Evolutionary conservation across 1,139 yeast species (phyloP).

Genomic region (Suhomyces chickasaworum): DNA sequence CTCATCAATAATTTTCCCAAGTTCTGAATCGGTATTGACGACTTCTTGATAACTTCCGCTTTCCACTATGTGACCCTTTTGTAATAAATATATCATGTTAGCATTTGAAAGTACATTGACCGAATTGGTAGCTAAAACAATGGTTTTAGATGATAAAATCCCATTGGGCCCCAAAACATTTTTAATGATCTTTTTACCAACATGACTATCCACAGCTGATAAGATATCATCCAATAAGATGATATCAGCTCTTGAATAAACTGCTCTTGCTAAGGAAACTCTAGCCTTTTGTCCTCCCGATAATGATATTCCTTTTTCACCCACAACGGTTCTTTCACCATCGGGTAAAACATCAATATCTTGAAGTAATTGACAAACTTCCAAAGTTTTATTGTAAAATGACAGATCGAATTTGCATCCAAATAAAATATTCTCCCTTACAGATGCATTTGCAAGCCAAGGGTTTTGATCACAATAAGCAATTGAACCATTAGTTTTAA

Average conservation of each 20-base stretch:
- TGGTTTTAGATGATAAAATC: slow-evolving; percentile 24
- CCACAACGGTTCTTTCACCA: slow-evolving; percentile 28
- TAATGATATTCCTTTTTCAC: slow-evolving; percentile 31
- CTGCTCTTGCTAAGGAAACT: slow-evolving; percentile 30
- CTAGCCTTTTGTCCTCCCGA: slow-evolving; percentile 33
- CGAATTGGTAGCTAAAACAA: slow-evolving; percentile 28
- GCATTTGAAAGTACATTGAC: slow-evolving; percentile 24
- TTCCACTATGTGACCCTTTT: slow-evolving; percentile 22
- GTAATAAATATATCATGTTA: slow-evolving; percentile 21
- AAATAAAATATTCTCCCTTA: slow-evolving; percentile 27
- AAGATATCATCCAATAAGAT: slow-evolving; percentile 28
- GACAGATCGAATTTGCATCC: slow-evolving; percentile 24
- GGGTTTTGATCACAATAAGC: slow-evolving; percentile 32
- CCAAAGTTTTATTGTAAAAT: slow-evolving; percentile 23
- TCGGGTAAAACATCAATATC: slow-evolving; percentile 28
- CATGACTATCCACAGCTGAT: slow-evolving; percentile 32
- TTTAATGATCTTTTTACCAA: slow-evolving; percentile 26
- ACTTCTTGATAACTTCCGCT: slow-evolving; percentile 22
- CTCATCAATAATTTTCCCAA: slow-evolving; percentile 29
- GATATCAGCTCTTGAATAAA: slow-evolving; percentile 27
- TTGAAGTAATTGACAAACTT: slow-evolving; percentile 25
- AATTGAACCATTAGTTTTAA: slow-evolving; percentile 24
- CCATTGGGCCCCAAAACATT: slow-evolving; percentile 21
- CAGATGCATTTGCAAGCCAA: slow-evolving; percentile 26
- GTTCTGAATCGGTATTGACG: slow-evolving; percentile 22